phyloP scores from a whole-genome alignment of 768 basidiomycete genomes.

The Megacollybia marginata region DNA sequence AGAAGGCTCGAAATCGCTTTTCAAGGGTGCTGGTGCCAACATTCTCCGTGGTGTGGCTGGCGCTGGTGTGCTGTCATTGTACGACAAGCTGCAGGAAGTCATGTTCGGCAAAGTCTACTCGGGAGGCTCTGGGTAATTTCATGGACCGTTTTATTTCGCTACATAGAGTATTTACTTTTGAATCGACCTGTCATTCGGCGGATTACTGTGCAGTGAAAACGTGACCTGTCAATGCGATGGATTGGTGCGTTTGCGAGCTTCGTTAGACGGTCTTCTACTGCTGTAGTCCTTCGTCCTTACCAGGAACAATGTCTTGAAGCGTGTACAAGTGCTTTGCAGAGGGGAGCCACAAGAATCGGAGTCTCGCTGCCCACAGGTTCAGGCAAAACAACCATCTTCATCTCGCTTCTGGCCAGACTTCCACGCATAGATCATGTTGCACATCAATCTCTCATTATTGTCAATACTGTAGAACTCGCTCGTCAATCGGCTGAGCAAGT shows the following conservation, averaged over 20 bases:
- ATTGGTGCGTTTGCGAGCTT: too few species aligned
- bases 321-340: slow-evolving; percentile 61
- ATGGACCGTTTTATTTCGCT: too few species aligned
- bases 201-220: too few species aligned
- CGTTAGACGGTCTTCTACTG: neutral
- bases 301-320: slow-evolving; percentile 76
- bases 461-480: slow-evolving; percentile 87
- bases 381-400: slow-evolving; percentile 89
- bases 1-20: slow-evolving; percentile 92
- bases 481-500: slow-evolving; percentile 78
- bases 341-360: slow-evolving; percentile 68
- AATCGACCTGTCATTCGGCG: too few species aligned
- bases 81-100: slow-evolving; percentile 60
- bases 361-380: slow-evolving; percentile 76
- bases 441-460: slow-evolving; percentile 68
- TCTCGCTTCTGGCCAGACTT: slow-evolving; percentile 68
- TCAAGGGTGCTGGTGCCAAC: slow-evolving; percentile 97
- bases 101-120: slow-evolving; percentile 53
- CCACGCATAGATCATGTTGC: slow-evolving; percentile 36
- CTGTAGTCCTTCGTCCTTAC: slow-evolving; percentile 63
- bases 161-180: too few species aligned
- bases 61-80: slow-evolving; percentile 57
- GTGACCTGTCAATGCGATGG: too few species aligned
- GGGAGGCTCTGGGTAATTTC: slow-evolving; percentile 19
- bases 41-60: slow-evolving; percentile 44